Conservation (phyloP, 306 rosid species). For the Lathyrus aphaca region DNA sequence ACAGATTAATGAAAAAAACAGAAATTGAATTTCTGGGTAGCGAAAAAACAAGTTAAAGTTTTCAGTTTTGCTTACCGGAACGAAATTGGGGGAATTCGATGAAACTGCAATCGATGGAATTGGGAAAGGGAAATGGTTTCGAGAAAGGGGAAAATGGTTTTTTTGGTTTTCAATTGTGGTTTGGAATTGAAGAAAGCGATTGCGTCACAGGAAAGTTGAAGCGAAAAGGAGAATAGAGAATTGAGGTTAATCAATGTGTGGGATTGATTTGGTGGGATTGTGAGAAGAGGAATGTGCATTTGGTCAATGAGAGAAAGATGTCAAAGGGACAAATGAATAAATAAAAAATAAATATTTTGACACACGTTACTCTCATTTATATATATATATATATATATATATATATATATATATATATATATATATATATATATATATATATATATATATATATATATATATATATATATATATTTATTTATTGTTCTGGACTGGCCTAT, state of each 20-base stretch:
- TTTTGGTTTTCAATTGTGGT: neutral
- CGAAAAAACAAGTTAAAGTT: conserved; percentile 29
- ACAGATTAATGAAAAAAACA: neutral
- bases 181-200: neutral
- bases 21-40: conserved; percentile 24
- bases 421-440: no score
- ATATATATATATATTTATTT: no score
- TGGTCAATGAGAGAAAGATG: neutral
- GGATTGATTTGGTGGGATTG: neutral
- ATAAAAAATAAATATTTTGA: no score
- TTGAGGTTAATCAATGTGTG: neutral
- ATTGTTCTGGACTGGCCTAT: no score
- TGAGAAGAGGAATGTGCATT: neutral
- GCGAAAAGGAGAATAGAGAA: neutral
- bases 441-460: no score
- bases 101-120: conserved; percentile 41
- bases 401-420: no score
- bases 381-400: no score
- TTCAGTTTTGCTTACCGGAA: conserved; percentile 54
- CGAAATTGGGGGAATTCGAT: conserved; percentile 36
- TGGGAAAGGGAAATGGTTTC: neutral
- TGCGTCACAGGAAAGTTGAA: neutral
- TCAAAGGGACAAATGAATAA: no score
- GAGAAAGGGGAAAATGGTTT: conserved; percentile 18
- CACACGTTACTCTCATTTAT: no score